Evolutionary conservation across 2,329 filamentous ascomycete genomes (phyloP), one percentile per base, ranked within the genome.

Genomic region (Didymosphaeria variabile): DNA sequence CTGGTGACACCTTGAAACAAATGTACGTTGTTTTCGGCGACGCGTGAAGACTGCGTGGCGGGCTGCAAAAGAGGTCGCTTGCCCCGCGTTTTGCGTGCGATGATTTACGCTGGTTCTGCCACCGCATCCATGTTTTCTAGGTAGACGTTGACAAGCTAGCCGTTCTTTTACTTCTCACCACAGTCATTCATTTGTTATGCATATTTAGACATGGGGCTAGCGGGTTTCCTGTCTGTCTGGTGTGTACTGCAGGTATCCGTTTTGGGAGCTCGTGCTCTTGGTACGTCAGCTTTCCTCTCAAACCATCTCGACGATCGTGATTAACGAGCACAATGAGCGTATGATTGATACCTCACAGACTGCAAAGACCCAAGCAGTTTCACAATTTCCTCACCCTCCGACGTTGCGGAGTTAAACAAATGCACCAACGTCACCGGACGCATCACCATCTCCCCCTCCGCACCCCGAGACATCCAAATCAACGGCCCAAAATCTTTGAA

Each of bases 361-460:
- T 72, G 69, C 57, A 54, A 61, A 8, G 61, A 61, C 5, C 13
- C 61, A 29, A 54, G 55, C 31, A 55, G 55, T 4, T 53, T 70
- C 54, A 65, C 63, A 2, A 64, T 72, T 47, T 63, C 64, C n/a
- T 66, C 61, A 19, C 3, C 60, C 3, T 42, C 64, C 49, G 67
- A 72, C 57, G 58, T 69, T 19, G 19, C 60, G 26, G 62, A 46
- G 19, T 42, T 72, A 12, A 58, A 54, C 5, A 58, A 56, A 55
- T 72, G 69, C 47, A 26, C 58, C 5, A 63, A 51, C 19, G 67
- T 72, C 36, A 61, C 49, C 13, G 69, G 68, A 44, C 63, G 66
- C 26, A 52, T 72, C 44, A 52, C 66, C 19, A 58, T 72, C 23
- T 59, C 65, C 15, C 63, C 61, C 17, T 66, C 66, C 42, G 68